Evolutionary conservation across 1,139 yeast species (phyloP), one percentile per base, ranked within the genome.

Genomic region (Williopsis jadinii): DNA sequence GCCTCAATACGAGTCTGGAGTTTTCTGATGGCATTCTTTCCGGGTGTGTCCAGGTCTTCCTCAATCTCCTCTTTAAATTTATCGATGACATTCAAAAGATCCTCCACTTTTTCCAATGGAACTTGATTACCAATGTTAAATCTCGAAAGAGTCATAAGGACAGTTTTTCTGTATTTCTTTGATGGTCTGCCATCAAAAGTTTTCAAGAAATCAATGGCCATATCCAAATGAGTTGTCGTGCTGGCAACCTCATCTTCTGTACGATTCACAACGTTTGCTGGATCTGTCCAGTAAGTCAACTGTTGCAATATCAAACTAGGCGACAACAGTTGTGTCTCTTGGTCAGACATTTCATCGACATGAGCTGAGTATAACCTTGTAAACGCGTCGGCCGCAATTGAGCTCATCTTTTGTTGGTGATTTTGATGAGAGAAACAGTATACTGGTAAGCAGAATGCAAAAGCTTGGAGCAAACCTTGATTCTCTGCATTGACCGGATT

Each of bases 391-490:
- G 83, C 80, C 15, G 80, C 79, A 13, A 83, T 71, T 19, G 75
- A 66, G 8, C 82, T 75, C 56, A 90, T 66, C 46, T 81, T 70
- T 38, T 71, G 70, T 59, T 88, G 97, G 60, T 88, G 95, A 27
- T 67, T 68, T 1, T 72, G 66, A 50, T 84, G 90, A 33, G 96
- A 84, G 57, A 78, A 85, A 30, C 95, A 83, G 58, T 86, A 88
- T 1, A 86, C 95, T 0, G 97, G 97, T 32, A 92, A 71, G 56
- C 96, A 88, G 58, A 86, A 88, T 10, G 95, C 79, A 45, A 90
- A 75, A 2, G 86, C 84, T 62, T 92, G 97, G 42, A 82, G 73
- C 48, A 90, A 67, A 13, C 80, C 77, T 45, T 77, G 81, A 52
- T 88, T 87, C 11, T 67, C 62, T 5, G 75, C 62, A 38, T 83